These are phyloP conservation scores for Iris pallida DNA, from an alignment of 116 monocot genomes.

Conservation along the genomic window DNA sequence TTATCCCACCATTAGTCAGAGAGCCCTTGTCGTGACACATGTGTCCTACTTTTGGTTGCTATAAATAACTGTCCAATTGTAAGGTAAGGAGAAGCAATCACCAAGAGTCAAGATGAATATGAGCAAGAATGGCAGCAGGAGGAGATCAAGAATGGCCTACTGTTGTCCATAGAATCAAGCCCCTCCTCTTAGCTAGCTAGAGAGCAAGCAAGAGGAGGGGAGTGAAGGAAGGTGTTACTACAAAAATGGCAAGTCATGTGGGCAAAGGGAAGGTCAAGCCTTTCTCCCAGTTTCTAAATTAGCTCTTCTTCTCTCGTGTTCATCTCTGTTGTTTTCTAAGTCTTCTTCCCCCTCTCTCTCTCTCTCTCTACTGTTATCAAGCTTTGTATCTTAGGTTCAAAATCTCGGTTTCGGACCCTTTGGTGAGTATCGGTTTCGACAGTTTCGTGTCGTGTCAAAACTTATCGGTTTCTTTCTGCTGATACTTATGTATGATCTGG, in stretches of 20 bases:
- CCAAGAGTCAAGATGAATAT: no score
- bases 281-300: not conserved
- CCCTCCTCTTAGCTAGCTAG: no score
- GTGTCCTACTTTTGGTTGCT: not conserved
- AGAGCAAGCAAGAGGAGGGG: no score
- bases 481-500: no score
- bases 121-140: not conserved
- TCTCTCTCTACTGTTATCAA: not conserved
- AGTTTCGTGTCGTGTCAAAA: no score
- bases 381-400: no score
- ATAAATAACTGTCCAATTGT: not conserved
- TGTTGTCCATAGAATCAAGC: not conserved
- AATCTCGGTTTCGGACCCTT: no score
- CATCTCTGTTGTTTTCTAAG: no score
- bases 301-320: no score
- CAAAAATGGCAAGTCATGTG: slow-evolving; percentile 1
- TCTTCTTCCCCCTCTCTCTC: not conserved
- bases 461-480: no score
- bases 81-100: no score
- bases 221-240: not conserved
- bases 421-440: no score
- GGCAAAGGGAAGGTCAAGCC: slow-evolving; percentile 7
- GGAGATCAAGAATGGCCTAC: not conserved
- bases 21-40: not conserved
- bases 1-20: not conserved